Evolutionary conservation across 1,284 basidiomycete genomes (phyloP), one percentile per base, ranked within the genome.

Genomic region (Austroboletus novae-zelandiae): DNA sequence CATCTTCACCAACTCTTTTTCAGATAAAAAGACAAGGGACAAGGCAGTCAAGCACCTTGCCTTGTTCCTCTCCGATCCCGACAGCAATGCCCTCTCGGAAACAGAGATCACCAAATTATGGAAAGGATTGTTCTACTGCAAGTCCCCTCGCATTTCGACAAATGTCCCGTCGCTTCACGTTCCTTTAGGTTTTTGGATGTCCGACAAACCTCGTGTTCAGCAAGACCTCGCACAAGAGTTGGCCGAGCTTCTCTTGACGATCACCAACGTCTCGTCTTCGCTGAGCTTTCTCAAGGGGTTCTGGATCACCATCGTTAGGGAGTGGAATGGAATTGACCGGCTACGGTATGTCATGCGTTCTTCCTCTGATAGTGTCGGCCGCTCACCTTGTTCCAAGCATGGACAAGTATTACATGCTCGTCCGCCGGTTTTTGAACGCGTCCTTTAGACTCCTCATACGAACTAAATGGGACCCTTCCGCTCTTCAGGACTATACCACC

Each of bases 71-170:
- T 91, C 89, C 0, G 76, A 84, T 53, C 74, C 82, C 9, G 71
- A 72, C 3, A 74, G 75, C 54, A 73, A 83, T 71, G 75, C 68
- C 15, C 71, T 94, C 39, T 71, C 82, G 17, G 80, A 84, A 49
- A 50, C 74, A 25, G 96, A 98, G 66, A 89, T 98, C 83, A 79
- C 83, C 53, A 97, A 94, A 70, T 71, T 98, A 34, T 98, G 96
- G 96, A 98, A 98, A 69, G 96, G 95, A 0, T 80, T 99, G 46
- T 99, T 97, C 71, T 98, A 98, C 70, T 98, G 93, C 93, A 57
- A 54, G 84, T 72, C 4, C n/a, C n/a, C 35, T 43, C 48, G 14
- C 5, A 9, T 17, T n/a, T 14, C 10, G 27, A n/a, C 36, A 8
- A 20, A 2, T 43, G 11, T 5, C 18, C 31, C 8, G 15, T 11